These are phyloP conservation scores for Phytophthora lateralis DNA, from an alignment of 352 stramenopile species.

Conservation along the genomic window DNA sequence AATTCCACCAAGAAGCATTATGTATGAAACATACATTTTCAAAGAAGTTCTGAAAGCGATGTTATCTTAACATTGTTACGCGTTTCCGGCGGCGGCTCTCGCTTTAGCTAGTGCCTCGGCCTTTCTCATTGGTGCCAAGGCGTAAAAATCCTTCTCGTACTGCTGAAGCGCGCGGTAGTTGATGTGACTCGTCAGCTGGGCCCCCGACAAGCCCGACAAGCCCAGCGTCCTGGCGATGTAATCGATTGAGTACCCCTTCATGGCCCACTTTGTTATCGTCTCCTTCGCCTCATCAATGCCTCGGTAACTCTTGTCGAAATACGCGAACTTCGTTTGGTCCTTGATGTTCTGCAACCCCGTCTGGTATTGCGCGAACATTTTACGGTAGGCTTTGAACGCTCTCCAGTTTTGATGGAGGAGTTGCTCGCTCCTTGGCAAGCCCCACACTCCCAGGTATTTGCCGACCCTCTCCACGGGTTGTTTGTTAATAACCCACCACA, in stretches of 20 bases:
- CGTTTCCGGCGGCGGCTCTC: neutral
- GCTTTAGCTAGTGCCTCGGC: neutral
- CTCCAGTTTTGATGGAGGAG: slow-evolving; percentile 6
- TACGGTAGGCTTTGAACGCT: slow-evolving; percentile 7
- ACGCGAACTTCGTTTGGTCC: neutral
- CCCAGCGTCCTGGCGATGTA: neutral
- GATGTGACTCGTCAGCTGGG: neutral
- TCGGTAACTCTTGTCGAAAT: neutral
- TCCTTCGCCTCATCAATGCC: neutral
- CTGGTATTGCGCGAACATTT: neutral
- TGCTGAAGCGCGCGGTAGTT: neutral
- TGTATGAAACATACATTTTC: neutral
- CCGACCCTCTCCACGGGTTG: neutral
- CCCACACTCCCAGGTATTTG: neutral
- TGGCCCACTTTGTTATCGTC: neutral
- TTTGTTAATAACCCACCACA: neutral
- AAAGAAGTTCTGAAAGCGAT: neutral
- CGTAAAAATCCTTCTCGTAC: neutral
- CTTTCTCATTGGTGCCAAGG: neutral
- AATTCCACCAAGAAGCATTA: no score
- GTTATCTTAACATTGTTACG: no score
- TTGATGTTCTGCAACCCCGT: neutral
- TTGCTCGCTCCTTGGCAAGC: neutral
- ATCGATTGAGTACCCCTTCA: neutral
- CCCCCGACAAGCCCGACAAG: neutral